phyloP scores from a whole-genome alignment of 306 rosid species.

The Lithocarpus polystachyus region DNA sequence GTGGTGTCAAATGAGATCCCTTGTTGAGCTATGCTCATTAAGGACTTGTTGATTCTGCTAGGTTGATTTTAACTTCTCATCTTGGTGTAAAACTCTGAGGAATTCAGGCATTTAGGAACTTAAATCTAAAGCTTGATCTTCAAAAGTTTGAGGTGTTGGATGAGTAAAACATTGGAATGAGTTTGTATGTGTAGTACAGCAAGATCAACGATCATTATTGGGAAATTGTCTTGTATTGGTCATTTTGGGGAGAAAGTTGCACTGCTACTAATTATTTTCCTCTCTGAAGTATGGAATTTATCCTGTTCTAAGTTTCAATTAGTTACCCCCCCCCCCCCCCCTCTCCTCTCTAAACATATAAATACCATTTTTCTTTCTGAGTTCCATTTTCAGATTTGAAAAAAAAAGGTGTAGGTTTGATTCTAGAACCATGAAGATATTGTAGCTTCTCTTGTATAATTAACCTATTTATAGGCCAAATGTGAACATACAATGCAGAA shows the following conservation, averaged over 20 bases:
- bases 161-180: not conserved
- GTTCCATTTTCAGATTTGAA: not conserved
- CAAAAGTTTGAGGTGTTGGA: not conserved
- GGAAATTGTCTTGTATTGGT: not conserved
- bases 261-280: not conserved
- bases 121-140: not conserved
- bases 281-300: not conserved
- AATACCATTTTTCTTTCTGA: not conserved
- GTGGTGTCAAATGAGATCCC: not conserved
- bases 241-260: not conserved
- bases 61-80: no score
- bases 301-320: not conserved
- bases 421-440: slow-evolving; percentile 11
- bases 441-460: not conserved
- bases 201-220: not conserved
- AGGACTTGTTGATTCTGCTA: not conserved
- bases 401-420: not conserved
- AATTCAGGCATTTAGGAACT: not conserved
- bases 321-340: no score
- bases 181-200: not conserved
- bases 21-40: not conserved
- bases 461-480: slow-evolving; percentile 9
- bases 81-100: no score
- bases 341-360: no score
- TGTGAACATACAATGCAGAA: not conserved